These are phyloP conservation scores for Protea cynaroides DNA, from an alignment of 164 flowering plant genomes.

Conservation along the genomic window DNA sequence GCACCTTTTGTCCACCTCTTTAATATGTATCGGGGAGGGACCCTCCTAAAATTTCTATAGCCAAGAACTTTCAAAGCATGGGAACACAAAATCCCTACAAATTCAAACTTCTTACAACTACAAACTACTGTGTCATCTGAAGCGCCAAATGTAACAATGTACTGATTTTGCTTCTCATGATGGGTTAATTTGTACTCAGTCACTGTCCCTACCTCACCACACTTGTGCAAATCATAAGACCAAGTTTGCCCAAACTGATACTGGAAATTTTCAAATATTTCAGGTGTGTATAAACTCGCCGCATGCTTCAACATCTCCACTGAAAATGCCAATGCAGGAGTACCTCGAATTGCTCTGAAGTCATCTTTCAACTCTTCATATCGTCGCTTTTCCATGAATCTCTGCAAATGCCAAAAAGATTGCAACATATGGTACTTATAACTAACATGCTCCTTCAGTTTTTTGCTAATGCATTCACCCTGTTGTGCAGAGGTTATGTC, in stretches of 20 bases:
- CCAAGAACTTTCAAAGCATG: constrained; percentile 1
- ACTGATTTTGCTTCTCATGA: not conserved
- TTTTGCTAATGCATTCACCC: not conserved
- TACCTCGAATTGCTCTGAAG: not conserved
- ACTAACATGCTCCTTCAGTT: not conserved
- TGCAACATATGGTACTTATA: not conserved
- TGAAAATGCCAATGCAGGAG: not conserved
- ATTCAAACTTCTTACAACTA: constrained; percentile 10
- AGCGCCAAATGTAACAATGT: constrained; percentile 3
- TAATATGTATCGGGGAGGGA: not conserved
- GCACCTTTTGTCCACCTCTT: constrained; percentile 3
- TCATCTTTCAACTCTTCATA: not conserved
- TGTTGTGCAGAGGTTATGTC: not conserved
- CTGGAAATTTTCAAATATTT: constrained; percentile 1
- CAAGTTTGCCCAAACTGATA: not conserved
- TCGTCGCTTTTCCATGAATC: not conserved
- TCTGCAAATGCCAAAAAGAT: constrained; percentile 1
- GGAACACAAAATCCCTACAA: constrained; percentile 1
- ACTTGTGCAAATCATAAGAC: not conserved
- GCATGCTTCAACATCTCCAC: constrained; percentile 2
- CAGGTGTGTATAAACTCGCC: not conserved
- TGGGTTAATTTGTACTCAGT: not conserved
- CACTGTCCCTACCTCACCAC: not conserved
- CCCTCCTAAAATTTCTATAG: not conserved
- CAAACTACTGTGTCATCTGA: not conserved